Conservation (phyloP, 345 rosid genomes). For the Physaria fendleri region DNA sequence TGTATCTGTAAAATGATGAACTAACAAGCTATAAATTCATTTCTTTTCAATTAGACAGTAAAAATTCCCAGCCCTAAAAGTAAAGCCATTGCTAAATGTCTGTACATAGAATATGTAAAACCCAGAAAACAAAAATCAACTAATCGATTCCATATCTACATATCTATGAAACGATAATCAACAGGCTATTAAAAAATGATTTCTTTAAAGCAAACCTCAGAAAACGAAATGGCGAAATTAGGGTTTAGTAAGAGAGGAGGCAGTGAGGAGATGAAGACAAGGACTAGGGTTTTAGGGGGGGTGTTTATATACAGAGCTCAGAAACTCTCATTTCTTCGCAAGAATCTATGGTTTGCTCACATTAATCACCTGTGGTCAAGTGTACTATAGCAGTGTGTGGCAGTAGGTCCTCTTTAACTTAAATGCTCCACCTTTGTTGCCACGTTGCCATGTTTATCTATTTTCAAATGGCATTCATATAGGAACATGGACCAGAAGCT, state of each 20-base stretch:
- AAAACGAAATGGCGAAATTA: not conserved
- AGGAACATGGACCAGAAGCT: too few relatives aligned
- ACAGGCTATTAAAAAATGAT: not conserved
- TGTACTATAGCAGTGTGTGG: not conserved
- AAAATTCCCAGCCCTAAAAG: not conserved
- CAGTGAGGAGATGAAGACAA: not conserved
- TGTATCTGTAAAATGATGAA: too few relatives aligned
- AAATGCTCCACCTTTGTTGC: too few relatives aligned
- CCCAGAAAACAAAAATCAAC: not conserved
- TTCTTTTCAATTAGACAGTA: not conserved
- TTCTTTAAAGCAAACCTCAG: constrained; percentile 14
- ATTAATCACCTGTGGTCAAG: not conserved
- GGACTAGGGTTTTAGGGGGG: constrained; percentile 23
- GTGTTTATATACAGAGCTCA: constrained; percentile 11
- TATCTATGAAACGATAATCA: too few relatives aligned
- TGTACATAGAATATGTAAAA: not conserved
- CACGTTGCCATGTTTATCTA: too few relatives aligned
- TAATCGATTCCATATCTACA: not conserved
- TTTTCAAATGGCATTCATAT: too few relatives aligned
- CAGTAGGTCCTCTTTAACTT: too few relatives aligned
- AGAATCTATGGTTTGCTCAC: not conserved
- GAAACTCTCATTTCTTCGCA: not conserved
- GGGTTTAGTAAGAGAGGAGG: constrained; percentile 12
- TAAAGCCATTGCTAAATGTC: constrained; percentile 47
- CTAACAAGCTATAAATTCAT: not conserved